Percentiles rank a stretch among this genome's conserved stretches.
These are phyloP conservation scores for Hansenula lynferdii DNA, from an alignment of 1,139 yeast genomes.

Conservation along the genomic window DNA sequence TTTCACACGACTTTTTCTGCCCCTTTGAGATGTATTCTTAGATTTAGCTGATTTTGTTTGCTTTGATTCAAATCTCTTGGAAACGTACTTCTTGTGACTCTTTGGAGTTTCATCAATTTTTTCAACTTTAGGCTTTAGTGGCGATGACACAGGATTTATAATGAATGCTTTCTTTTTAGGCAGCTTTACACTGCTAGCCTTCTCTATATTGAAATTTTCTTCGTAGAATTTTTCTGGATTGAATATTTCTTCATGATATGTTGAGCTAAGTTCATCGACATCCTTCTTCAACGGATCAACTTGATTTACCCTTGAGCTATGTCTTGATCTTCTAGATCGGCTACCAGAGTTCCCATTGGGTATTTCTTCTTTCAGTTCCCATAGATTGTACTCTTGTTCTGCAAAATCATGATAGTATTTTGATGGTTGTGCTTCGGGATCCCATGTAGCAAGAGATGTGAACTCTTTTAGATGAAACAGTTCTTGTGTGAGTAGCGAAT, in stretches of 20 bases:
- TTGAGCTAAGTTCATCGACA: constrained; percentile 18
- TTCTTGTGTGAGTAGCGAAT: constrained; percentile 34
- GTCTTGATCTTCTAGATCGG: constrained; percentile 23
- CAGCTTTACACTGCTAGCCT: background rate
- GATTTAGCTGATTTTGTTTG: no score
- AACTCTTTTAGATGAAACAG: constrained; percentile 39
- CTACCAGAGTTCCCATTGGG: constrained; percentile 7
- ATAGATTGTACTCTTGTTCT: constrained; percentile 19
- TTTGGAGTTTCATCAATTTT: background rate
- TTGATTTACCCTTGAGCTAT: constrained; percentile 15
- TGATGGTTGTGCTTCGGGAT: constrained; percentile 25
- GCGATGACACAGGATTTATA: background rate
- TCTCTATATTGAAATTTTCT: constrained; percentile 11
- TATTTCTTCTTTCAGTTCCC: constrained; percentile 9
- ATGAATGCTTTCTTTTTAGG: background rate
- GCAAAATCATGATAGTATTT: constrained; percentile 23
- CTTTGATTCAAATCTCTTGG: no score
- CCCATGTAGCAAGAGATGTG: constrained; percentile 33
- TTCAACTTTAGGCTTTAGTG: background rate
- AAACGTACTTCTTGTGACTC: no score
- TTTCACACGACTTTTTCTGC: background rate
- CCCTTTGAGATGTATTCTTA: background rate
- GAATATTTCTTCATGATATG: constrained; percentile 11
- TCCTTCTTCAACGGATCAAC: constrained; percentile 22
- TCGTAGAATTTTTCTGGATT: constrained; percentile 18